Base-by-base conservation (phyloP, 805 yeast species). In the Candida pseudoglaebosa region DNA sequence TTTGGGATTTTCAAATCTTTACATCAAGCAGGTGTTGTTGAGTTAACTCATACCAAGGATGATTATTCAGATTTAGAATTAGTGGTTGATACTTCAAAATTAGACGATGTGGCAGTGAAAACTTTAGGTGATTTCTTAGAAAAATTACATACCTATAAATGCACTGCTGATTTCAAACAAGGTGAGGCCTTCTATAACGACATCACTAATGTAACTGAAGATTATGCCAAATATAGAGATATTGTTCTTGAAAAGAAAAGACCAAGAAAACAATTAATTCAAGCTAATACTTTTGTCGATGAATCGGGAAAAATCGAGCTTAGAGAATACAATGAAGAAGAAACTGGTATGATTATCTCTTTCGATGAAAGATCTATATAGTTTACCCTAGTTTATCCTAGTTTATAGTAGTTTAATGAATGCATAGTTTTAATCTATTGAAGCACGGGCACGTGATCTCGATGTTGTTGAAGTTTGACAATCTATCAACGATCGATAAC, bases 251-350 rank as follows among this genome's bases (percentile, higher is more conserved):
- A 67, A 32, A 82, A 84, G 57, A 84, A 86, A 62, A 70, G 82
- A 49, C 95, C 96, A 45, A 77, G 96, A 59, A 82, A 80, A 59
- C 95, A 86, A 57, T 75, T 82, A 48, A 78, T 88, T 41, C 96
- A 88, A 62, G 86, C 89, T 19, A 88, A 88, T 61, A 83, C 95
- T 6, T 49, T 63, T 18, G 45, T 77, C 32, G 70, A 61, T 6
- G 58, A 17, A 17, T 15, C 19, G 5, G 43, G 36, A 12, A 24
- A 56, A 5, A 79, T 82, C 22, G 70, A 62, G 29, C 68, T 87
- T n/a, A 71, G 69, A 41, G 95, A 85, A 54, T 88, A 88, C 51
- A 81, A 77, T 19, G 91, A 84, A 55, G 70, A 80, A 9, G 80
- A 79, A 47, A 66, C 69, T 24, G 95, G 95, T 19, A 73, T 88